phyloP scores from a whole-genome alignment of 2,329 filamentous ascomycete species.

The Cladosporium cucumerinum region DNA sequence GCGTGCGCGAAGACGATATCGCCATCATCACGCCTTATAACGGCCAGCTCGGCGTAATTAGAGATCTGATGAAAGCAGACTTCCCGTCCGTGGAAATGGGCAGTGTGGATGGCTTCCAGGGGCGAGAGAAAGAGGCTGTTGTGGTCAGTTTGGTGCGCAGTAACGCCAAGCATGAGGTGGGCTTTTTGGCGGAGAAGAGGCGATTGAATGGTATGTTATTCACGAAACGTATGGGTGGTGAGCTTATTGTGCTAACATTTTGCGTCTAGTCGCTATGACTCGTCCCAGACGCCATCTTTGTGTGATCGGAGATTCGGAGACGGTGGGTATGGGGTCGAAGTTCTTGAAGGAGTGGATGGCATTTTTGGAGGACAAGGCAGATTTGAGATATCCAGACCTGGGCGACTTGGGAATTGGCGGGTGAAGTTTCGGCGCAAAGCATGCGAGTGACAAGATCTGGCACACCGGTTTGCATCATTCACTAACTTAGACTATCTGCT shows the following conservation, averaged over 20 bases:
- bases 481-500: not conserved
- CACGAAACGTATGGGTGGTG: not conserved
- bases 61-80: slow-evolving; percentile 70
- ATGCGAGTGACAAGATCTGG: not conserved
- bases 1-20: slow-evolving; percentile 78
- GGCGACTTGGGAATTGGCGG: not conserved
- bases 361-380: slow-evolving; percentile 83
- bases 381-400: slow-evolving; percentile 78
- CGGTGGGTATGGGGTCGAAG: slow-evolving; percentile 78
- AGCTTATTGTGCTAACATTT: slow-evolving; percentile 6
- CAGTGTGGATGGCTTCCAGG: slow-evolving; percentile 95
- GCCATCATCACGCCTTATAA: slow-evolving; percentile 96
- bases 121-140: slow-evolving; percentile 92
- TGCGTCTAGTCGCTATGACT: slow-evolving; percentile 81
- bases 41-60: slow-evolving; percentile 78
- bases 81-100: slow-evolving; percentile 90
- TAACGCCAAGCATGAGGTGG: slow-evolving; percentile 81
- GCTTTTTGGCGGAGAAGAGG: slow-evolving; percentile 88
- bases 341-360: slow-evolving; percentile 92
- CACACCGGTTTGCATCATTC: not conserved
- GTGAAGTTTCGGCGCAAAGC: not conserved
- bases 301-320: slow-evolving; percentile 91
- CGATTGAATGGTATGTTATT: slow-evolving; percentile 75
- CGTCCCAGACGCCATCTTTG: slow-evolving; percentile 86
- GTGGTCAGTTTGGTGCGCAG: slow-evolving; percentile 92